Base-by-base conservation (phyloP, 2,329 filamentous ascomycete species). In the Fusarium cicatricum region DNA sequence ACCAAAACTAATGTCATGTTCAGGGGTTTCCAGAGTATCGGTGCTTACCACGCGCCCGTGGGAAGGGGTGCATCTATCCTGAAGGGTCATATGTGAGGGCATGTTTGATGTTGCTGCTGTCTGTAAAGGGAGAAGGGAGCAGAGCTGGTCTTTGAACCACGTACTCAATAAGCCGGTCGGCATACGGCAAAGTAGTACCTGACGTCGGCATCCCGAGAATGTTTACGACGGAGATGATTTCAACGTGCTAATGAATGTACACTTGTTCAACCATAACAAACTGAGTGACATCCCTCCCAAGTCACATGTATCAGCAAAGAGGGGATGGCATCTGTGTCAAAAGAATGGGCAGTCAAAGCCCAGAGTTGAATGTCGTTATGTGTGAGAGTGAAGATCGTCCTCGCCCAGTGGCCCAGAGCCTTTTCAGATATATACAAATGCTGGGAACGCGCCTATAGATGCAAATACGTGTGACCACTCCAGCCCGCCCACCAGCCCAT, bases 21-120 rank as follows among this genome's bases (percentile, higher is more conserved):
- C 33, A 86, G 84, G 75, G 86, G 86, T 0, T 88, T 88, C 64
- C 85, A 88, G 70, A 87, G 82, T 59, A 88, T 88, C 45, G 83
- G 84, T 26, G 81, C 84, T 1, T 88, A 85, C 58, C 85, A 88
- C 61, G 82, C 84, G 33, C 81, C 80, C 1, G 78, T 82, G 10
- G 75, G 78, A n/a, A 74, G 76, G 37, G 80, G 80, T 4, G 70
- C 80, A 34, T 71, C 79, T 26, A 75, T 82, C 48, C 68, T 78
- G 52, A 74, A 76, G 43, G 71, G 73, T 12, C 75, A 70, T 26
- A 70, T 59, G 29, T 72, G 47, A 69, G 17, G 40, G 41, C 26
- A 33, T 33, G 29, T 43, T 39, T 32, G n/a, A 39, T 40, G 44
- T 38, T 19, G 54, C 50, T 46, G 42, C 32, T 49, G 34, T 48